Evolutionary conservation across 2,329 filamentous ascomycete species (phyloP), one percentile per base, ranked within the genome.

Genomic region (Microdochium nivale): DNA sequence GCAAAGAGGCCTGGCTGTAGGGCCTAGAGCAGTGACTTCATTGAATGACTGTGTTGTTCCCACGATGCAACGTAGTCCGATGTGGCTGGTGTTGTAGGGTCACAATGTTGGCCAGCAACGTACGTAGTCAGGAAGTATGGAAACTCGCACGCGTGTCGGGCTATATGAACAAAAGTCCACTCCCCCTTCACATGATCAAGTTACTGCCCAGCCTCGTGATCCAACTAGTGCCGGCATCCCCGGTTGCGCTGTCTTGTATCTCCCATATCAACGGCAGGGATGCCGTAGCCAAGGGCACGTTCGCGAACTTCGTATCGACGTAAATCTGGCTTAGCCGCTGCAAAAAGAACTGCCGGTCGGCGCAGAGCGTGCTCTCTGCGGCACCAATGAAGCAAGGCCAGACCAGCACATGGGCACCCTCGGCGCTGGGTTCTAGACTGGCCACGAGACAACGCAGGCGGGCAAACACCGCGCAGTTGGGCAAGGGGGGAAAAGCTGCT

Each of bases 331-430:
- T 53, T 5, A 72, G 51, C 0, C 67, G 56, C 1, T 55, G 49
- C 0, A 58, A 57, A 44, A 72, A 73, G 25, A 70, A 73, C 0
- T 56, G 49, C 2, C 68, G 59, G 48, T 72, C 67, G 21, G 61
- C 60, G 0, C 64, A 62, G 1, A 65, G 55, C 0, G 59, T 59
- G 37, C 69, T 71, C 51, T 72, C 69, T 0, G 68, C 69, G 0
- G 67, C 68, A 1, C 67, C 69, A 1, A 72, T 62, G 25, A 72
- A 72, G 49, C 65, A 72, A 0, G 66, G 59, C 70, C 70, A 73
- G 0, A 72, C 68, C 0, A 73, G 63, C 1, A 67, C 65, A 37
- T 72, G 69, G 0, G 62, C 60, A 2, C 69, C 68, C 3, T 62
- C 61, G 0, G 59, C 62, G 1, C 59, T 50, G 0, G 60, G 54